phyloP scores from a whole-genome alignment of 345 rosid species.

The Salix viminalis region DNA sequence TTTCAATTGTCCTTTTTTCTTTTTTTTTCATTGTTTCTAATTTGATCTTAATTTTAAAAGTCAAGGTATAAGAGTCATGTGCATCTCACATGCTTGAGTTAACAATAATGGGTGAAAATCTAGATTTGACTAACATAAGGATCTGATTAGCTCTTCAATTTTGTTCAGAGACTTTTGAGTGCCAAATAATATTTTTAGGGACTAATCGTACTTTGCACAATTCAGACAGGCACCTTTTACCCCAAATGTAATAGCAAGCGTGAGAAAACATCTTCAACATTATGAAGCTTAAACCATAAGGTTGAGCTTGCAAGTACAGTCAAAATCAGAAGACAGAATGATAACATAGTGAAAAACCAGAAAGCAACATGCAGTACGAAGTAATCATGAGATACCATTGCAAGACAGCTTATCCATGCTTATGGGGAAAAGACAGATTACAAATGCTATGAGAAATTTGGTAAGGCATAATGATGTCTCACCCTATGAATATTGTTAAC shows the following conservation, averaged over 20 bases:
- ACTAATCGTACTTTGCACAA: too few relatives aligned
- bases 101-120: too few relatives aligned
- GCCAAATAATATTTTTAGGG: too few relatives aligned
- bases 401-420: not conserved
- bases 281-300: not conserved
- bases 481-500: constrained; percentile 10
- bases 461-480: not conserved
- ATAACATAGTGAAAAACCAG: not conserved
- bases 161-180: too few relatives aligned
- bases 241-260: not conserved
- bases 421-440: not conserved
- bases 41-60: too few relatives aligned
- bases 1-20: too few relatives aligned
- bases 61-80: too few relatives aligned
- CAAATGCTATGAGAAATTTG: too few relatives aligned
- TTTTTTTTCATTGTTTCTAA: too few relatives aligned
- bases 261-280: not conserved
- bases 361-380: not conserved
- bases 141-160: too few relatives aligned
- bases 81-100: too few relatives aligned
- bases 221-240: not conserved
- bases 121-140: too few relatives aligned
- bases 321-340: not conserved
- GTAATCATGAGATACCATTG: not conserved
- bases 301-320: not conserved